Evolutionary conservation across 192 early-diverging fungal genomes (phyloP).

Genomic region (Umbelopsis isabellina): DNA sequence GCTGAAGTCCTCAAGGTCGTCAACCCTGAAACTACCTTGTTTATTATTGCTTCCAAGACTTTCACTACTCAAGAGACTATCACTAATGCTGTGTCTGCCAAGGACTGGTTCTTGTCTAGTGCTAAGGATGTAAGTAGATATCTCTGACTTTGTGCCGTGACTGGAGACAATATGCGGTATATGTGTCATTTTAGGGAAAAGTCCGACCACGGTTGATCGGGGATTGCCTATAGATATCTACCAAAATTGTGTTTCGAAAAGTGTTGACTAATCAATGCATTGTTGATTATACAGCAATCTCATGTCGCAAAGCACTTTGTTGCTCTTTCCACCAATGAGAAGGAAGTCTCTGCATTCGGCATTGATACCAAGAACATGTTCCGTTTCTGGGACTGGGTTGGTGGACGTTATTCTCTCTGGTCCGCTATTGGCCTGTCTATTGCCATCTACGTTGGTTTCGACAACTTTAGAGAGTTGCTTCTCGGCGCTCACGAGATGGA

Average conservation of each 20-base stretch:
- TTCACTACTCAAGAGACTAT: constrained; percentile 99
- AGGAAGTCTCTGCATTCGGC: constrained; percentile 88
- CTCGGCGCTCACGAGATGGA: constrained; percentile 96
- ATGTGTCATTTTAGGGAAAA: no score
- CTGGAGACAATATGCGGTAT: background rate
- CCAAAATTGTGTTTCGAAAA: background rate
- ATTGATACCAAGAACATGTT: constrained; percentile 98
- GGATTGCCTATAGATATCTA: background rate
- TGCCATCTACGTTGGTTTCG: constrained; percentile 90
- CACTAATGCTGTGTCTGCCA: constrained; percentile 94
- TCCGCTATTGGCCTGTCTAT: constrained; percentile 99
- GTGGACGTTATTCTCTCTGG: constrained; percentile 99
- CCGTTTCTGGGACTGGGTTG: constrained; percentile 99
- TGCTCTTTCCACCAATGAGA: constrained; percentile 94
- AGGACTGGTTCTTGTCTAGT: constrained; percentile 86
- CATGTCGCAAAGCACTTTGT: constrained; percentile 99
- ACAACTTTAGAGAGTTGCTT: constrained; percentile 92
- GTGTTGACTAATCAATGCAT: background rate
- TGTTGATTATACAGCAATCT: constrained; percentile 43
- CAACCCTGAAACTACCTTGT: constrained; percentile 87
- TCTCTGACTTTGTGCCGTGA: background rate
- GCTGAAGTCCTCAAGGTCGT: constrained; percentile 89
- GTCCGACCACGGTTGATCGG: no score
- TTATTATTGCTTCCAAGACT: constrained; percentile 97
- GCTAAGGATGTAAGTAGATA: constrained; percentile 76